These are phyloP conservation scores for Cercospora beticola DNA, from an alignment of 2,329 filamentous ascomycete species.

Conservation along the genomic window DNA sequence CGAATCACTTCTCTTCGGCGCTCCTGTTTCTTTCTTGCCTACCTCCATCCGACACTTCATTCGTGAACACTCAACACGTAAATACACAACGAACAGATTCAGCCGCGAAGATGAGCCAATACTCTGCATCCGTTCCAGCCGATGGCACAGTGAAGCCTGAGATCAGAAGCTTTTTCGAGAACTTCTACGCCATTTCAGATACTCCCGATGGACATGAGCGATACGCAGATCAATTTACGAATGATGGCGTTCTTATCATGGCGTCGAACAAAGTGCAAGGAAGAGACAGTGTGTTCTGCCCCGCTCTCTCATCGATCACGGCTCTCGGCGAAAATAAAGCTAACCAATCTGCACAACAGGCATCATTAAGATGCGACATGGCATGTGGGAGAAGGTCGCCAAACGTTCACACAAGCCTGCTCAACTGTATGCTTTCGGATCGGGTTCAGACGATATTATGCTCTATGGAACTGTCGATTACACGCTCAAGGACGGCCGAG, in stretches of 20 bases:
- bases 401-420: conserved; percentile 48
- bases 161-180: conserved; percentile 47
- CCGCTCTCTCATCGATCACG: not conserved
- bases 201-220: conserved; percentile 50
- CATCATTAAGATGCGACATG: conserved; percentile 53
- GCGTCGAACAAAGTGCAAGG: conserved; percentile 50
- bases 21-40: not conserved
- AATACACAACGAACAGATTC: not conserved
- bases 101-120: conserved; percentile 33
- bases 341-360: conserved; percentile 38
- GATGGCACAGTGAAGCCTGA: conserved; percentile 40
- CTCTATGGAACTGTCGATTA: conserved; percentile 56
- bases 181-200: conserved; percentile 50
- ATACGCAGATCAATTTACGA: conserved; percentile 51
- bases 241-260: conserved; percentile 55
- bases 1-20: not conserved
- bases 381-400: conserved; percentile 55
- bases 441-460: conserved; percentile 52
- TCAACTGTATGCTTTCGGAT: conserved; percentile 54
- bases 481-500: conserved; percentile 52
- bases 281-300: conserved; percentile 41
- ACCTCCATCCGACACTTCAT: not conserved
- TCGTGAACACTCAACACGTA: not conserved
- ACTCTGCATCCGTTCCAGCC: conserved; percentile 32
- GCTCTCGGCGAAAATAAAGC: not conserved